Evolutionary conservation across 2,329 filamentous ascomycete genomes (phyloP).

Genomic region (Apiospora kogelbergensis): DNA sequence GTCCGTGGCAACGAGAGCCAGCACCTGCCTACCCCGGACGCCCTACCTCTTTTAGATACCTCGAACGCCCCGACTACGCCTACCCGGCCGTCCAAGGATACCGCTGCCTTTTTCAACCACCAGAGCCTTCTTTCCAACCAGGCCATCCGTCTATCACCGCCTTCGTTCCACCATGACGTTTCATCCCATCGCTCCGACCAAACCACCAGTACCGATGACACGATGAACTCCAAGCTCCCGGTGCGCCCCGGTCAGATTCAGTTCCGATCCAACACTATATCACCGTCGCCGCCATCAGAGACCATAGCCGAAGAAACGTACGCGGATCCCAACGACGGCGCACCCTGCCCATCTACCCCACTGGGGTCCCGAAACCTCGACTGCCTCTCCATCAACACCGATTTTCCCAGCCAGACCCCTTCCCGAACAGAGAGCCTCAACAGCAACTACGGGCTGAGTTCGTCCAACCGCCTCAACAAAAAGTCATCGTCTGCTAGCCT

Average conservation of each 20-base stretch:
- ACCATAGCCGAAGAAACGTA: slow-evolving; percentile 18
- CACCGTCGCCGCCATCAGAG: slow-evolving; percentile 35
- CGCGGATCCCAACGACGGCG: slow-evolving; percentile 16
- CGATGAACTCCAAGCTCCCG: slow-evolving; percentile 20
- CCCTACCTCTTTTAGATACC: slow-evolving; percentile 16
- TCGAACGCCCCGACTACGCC: slow-evolving; percentile 17
- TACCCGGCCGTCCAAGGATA: slow-evolving; percentile 22
- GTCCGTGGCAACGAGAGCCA: slow-evolving; percentile 16
- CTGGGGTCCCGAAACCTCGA: slow-evolving; percentile 13
- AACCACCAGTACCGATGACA: slow-evolving; percentile 12
- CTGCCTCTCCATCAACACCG: slow-evolving; percentile 40
- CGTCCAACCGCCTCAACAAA: slow-evolving; percentile 35
- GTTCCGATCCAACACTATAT: slow-evolving; percentile 40
- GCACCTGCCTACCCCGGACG: slow-evolving; percentile 17
- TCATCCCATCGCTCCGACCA: slow-evolving; percentile 14
- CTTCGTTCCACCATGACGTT: slow-evolving; percentile 15
- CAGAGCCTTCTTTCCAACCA: slow-evolving; percentile 25
- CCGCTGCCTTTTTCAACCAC: slow-evolving; percentile 23
- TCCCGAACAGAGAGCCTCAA: slow-evolving; percentile 37
- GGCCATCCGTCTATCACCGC: slow-evolving; percentile 19
- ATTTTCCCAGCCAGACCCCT: slow-evolving; percentile 26
- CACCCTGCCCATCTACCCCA: slow-evolving; percentile 21
- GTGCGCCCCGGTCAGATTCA: slow-evolving; percentile 26
- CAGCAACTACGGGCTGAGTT: slow-evolving; percentile 34
- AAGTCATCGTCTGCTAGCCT: slow-evolving; percentile 46